Conservation (phyloP, 768 basidiomycete genomes). For the Agrocybe pediades region DNA sequence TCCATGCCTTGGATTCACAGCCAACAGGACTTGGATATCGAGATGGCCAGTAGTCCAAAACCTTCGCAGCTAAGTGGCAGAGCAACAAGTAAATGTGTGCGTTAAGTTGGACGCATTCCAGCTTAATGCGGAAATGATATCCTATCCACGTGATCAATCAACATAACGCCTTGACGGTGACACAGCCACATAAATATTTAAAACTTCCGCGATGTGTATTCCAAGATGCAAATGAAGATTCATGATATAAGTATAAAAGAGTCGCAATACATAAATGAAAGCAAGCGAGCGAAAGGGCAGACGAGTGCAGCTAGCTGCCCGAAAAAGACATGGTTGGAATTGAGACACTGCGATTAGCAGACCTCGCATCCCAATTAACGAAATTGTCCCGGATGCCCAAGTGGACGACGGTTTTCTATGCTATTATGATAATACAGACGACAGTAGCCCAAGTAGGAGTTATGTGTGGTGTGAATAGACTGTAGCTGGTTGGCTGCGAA, state of each 20-base stretch:
- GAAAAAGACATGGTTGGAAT: slow-evolving; percentile 2
- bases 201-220: no score
- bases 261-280: slow-evolving; percentile 22
- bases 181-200: no score
- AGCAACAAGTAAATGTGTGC: not conserved
- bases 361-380: slow-evolving; percentile 17
- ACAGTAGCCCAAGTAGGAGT: slow-evolving; percentile 16
- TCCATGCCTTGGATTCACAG: slow-evolving; percentile 58
- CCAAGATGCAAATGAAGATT: slow-evolving; percentile 5
- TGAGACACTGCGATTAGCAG: slow-evolving; percentile 4
- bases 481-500: not conserved
- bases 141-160: slow-evolving; percentile 4
- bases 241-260: slow-evolving; percentile 5
- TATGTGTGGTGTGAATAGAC: slow-evolving; percentile 2
- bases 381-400: slow-evolving; percentile 14
- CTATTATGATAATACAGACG: slow-evolving; percentile 24
- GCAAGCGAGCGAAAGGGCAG: slow-evolving; percentile 15
- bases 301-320: slow-evolving; percentile 9
- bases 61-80: not conserved
- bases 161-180: not conserved
- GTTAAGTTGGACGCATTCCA: slow-evolving; percentile 2
- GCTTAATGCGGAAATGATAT: slow-evolving; percentile 4
- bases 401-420: slow-evolving; percentile 17
- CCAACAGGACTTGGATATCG: slow-evolving; percentile 16
- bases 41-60: slow-evolving; percentile 2